Evolutionary conservation across 805 yeast species (phyloP).

Genomic region (Yamadazyma akitaensis): DNA sequence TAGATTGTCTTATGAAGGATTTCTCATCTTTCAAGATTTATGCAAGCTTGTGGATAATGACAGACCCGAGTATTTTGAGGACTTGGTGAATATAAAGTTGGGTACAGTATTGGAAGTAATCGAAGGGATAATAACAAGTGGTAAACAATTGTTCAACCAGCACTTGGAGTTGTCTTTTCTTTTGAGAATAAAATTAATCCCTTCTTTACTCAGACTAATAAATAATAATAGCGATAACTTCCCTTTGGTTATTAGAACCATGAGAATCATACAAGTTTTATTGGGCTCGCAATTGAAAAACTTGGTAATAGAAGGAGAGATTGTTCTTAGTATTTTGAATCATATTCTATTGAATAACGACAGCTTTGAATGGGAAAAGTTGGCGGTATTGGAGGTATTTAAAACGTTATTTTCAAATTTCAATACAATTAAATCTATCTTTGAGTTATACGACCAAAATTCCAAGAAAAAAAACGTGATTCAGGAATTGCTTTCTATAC

Average conservation of each 20-base stretch:
- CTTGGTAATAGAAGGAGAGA: constrained; percentile 76
- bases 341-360: constrained; percentile 64
- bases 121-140: constrained; percentile 72
- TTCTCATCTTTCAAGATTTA: constrained; percentile 65
- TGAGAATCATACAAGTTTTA: constrained; percentile 64
- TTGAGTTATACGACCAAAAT: constrained; percentile 56
- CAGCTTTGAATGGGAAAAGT: constrained; percentile 59
- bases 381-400: constrained; percentile 71
- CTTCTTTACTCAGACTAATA: constrained; percentile 67
- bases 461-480: constrained; percentile 58
- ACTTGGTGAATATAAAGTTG: constrained; percentile 53
- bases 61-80: constrained; percentile 50
- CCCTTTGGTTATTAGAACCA: constrained; percentile 68
- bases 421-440: constrained; percentile 49
- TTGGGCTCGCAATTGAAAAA: constrained; percentile 54
- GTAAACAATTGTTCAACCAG: constrained; percentile 49
- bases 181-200: constrained; percentile 67
- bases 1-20: constrained; percentile 64
- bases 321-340: constrained; percentile 68
- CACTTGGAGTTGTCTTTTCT: constrained; percentile 67
- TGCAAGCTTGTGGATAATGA: constrained; percentile 64
- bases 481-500: constrained; percentile 46
- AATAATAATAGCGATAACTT: constrained; percentile 53
- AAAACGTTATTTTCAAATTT: constrained; percentile 58
- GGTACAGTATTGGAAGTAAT: constrained; percentile 74